Evolutionary conservation across 768 basidiomycete genomes (phyloP).

Genomic region (Nidularia pulvinata): DNA sequence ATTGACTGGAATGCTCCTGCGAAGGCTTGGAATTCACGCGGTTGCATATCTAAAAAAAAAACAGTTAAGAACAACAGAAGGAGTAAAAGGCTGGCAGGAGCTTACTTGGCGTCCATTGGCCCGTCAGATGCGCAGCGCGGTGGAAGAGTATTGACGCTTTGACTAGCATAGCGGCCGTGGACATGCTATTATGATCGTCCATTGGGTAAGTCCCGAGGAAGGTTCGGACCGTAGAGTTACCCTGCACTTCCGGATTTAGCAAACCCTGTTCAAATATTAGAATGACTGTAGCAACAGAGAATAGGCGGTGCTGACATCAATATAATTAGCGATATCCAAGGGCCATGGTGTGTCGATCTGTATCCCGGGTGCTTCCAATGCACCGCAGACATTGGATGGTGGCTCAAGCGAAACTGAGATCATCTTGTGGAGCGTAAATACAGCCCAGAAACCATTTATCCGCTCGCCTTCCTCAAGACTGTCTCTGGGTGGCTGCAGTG

Average conservation of each 20-base stretch:
- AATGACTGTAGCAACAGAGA: slow-evolving; percentile 2
- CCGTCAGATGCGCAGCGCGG: slow-evolving; percentile 51
- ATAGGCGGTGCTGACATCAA: slow-evolving; percentile 23
- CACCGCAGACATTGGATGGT: slow-evolving; percentile 51
- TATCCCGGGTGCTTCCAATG: slow-evolving; percentile 48
- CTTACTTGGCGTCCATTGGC: slow-evolving; percentile 43
- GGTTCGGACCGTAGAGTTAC: slow-evolving; percentile 44
- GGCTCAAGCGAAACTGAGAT: slow-evolving; percentile 53
- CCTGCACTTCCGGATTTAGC: slow-evolving; percentile 40
- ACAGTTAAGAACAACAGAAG: slow-evolving; percentile 3
- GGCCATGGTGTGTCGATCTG: slow-evolving; percentile 58
- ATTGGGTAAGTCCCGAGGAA: slow-evolving; percentile 39
- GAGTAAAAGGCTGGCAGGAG: slow-evolving; percentile 1
- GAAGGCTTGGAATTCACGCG: slow-evolving; percentile 40
- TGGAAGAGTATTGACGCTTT: slow-evolving; percentile 64
- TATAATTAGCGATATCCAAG: slow-evolving; percentile 34
- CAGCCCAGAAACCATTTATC: slow-evolving; percentile 68
- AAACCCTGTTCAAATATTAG: slow-evolving; percentile 32
- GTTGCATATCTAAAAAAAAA: slow-evolving; percentile 30
- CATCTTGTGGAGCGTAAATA: slow-evolving; percentile 56
- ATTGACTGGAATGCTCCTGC: slow-evolving; percentile 41
- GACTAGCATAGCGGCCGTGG: slow-evolving; percentile 38
- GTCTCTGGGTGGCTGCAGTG: slow-evolving; percentile 37
- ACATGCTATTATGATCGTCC: slow-evolving; percentile 27
- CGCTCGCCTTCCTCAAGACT: slow-evolving; percentile 63